Base-by-base conservation (phyloP, 164 flowering plant genomes). In the Nymphaea colorata region DNA sequence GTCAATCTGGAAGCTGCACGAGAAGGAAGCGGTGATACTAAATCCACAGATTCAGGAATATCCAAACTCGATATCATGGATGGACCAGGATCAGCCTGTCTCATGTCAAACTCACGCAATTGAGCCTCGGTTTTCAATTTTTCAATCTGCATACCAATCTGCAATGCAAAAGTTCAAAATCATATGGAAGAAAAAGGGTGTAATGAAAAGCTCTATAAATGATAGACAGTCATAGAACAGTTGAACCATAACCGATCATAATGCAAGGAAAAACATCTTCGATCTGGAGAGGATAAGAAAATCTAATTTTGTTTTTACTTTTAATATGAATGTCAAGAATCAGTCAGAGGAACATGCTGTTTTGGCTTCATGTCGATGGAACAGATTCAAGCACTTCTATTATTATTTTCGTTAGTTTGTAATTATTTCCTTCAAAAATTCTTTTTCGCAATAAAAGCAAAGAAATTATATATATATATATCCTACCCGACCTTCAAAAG, bases 21-120 rank as follows among this genome's bases (percentile, higher is more conserved):
- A 65, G 73, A 70, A 17, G 88, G 83, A 10, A 43, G 36, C 47
- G 84, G 80, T 59, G 78, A 59, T 17, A 79, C 69, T 36, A 90
- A 69, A 65, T 93, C 98, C 41, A 93, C 67, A n/a, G 96, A 93
- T 74, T 91, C 96, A 6, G 98, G 97, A 66, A 93, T 93, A 76
- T 93, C 98, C 64, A 93, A 93, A 80, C 84, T 71, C 42, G 80
- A 80, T 53, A 74, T 73, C 69, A 82, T 75, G 12, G 92, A 84
- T 69, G 89, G 82, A 45, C 84, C 86, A 0, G 77, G 86, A 60
- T 70, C 76, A 5, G 78, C 86, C 61, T 83, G 88, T 77, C 82
- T 87, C 42, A 76, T 77, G 64, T 85, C 92, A 65, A 75, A 60
- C 47, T 86, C 91, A 61, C 82, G 76, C 67, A 76, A 61, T 73